These are phyloP conservation scores for Drechslerella coelobrocha DNA, from an alignment of 2,329 filamentous ascomycete species.

Conservation along the genomic window DNA sequence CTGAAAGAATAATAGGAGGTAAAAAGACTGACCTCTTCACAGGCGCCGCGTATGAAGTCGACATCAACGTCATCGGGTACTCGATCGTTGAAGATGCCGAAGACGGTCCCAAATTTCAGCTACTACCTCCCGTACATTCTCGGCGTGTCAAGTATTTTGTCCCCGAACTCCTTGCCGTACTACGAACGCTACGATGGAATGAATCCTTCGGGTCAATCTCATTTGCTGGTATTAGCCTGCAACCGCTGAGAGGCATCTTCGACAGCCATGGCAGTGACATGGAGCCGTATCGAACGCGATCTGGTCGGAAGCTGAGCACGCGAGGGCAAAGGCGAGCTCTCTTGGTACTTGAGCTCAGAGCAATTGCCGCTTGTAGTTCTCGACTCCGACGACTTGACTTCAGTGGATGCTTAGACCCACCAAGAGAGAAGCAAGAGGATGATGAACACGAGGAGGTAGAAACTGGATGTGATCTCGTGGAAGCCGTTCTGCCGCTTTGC, in stretches of 20 bases:
- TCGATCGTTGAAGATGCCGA: conserved; percentile 68
- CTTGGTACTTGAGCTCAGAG: conserved; percentile 72
- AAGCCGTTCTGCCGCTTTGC: conserved; percentile 72
- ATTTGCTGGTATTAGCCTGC: conserved; percentile 70
- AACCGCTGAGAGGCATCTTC: conserved; percentile 68
- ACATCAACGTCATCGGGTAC: conserved; percentile 72
- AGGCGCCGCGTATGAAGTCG: conserved; percentile 69
- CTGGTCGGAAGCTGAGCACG: conserved; percentile 64
- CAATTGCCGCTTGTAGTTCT: conserved; percentile 70
- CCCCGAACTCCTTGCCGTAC: conserved; percentile 72
- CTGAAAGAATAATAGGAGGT: not conserved
- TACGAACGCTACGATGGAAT: conserved; percentile 73
- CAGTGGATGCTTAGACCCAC: conserved; percentile 67
- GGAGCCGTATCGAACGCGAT: conserved; percentile 68
- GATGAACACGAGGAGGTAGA: conserved; percentile 63
- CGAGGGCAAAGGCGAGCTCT: conserved; percentile 61
- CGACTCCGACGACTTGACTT: conserved; percentile 71
- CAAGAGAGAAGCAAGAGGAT: conserved; percentile 59
- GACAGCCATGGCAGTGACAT: conserved; percentile 69
- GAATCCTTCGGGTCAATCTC: conserved; percentile 73
- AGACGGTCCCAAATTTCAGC: conserved; percentile 71
- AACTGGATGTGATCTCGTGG: conserved; percentile 72
- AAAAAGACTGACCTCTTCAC: conserved; percentile 15
- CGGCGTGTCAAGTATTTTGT: conserved; percentile 65
- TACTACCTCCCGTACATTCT: conserved; percentile 66